Percentiles rank a stretch among this genome's conserved stretches.
phyloP scores from a whole-genome alignment of 1,284 basidiomycete genomes.

The Ustilago crameri region DNA sequence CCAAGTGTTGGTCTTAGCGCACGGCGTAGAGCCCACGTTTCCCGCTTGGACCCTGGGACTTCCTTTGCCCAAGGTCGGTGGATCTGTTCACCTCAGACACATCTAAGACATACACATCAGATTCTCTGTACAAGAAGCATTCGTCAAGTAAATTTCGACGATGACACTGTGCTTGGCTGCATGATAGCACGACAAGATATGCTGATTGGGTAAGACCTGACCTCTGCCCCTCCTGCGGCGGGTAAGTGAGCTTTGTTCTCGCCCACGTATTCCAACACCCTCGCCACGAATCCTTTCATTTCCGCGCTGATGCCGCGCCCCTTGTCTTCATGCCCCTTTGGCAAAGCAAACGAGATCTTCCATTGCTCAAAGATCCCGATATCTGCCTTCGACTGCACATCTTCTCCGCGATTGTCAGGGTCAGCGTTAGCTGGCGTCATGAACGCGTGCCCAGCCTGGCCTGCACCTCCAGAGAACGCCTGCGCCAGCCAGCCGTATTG shows the following conservation, averaged over 20 bases:
- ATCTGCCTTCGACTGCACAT: neutral
- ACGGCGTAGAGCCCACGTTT: neutral
- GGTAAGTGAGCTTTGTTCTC: slow-evolving; percentile 36
- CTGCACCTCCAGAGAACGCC: slow-evolving; percentile 35
- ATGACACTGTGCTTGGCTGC: neutral
- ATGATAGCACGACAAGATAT: slow-evolving; percentile 1
- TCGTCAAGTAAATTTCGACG: neutral
- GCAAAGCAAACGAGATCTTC: slow-evolving; percentile 9
- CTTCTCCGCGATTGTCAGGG: neutral
- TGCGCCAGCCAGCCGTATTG: slow-evolving; percentile 41
- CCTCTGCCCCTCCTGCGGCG: slow-evolving; percentile 9
- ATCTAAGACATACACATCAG: no score
- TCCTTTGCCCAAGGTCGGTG: no score
- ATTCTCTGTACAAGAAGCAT: no score
- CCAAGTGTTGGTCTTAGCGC: slow-evolving; percentile 14
- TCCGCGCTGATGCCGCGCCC: neutral
- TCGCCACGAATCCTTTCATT: slow-evolving; percentile 5
- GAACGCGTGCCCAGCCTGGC: slow-evolving; percentile 16
- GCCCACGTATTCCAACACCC: slow-evolving; percentile 16
- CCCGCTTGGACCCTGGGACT: no score
- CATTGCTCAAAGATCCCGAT: slow-evolving; percentile 23
- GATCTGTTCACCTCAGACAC: no score
- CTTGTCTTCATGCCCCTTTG: neutral
- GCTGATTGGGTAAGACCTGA: slow-evolving; percentile 20
- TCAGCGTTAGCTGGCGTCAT: neutral